These are phyloP conservation scores for Epichloe uncinata DNA, from an alignment of 2,329 filamentous ascomycete species.

Conservation along the genomic window DNA sequence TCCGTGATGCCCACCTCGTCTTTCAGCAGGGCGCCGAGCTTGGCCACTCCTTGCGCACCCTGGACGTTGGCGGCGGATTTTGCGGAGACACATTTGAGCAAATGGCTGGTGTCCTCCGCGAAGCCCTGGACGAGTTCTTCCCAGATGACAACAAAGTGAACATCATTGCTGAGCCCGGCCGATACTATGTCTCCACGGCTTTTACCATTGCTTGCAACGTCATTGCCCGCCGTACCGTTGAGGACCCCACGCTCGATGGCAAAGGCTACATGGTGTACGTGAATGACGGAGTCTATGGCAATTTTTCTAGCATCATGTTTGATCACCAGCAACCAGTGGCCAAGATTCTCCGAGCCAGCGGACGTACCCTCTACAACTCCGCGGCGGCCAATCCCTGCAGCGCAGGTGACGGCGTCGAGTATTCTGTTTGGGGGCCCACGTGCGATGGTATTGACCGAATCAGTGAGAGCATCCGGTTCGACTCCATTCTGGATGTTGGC, in stretches of 20 bases:
- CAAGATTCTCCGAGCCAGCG: constrained; percentile 57
- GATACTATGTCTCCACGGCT: constrained; percentile 86
- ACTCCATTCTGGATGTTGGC: constrained; percentile 70
- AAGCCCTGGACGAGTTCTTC: constrained; percentile 78
- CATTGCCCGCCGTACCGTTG: constrained; percentile 84
- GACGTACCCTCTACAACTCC: constrained; percentile 45
- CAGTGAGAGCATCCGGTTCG: constrained; percentile 64
- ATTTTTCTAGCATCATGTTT: constrained; percentile 99
- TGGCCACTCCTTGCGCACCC: constrained; percentile 67
- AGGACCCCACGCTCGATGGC: constrained; percentile 49
- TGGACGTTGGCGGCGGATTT: constrained; percentile 93
- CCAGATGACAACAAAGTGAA: constrained; percentile 57
- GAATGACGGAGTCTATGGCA: constrained; percentile 95
- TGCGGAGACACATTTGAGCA: constrained; percentile 79
- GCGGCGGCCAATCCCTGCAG: constrained; percentile 32
- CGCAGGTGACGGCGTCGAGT: constrained; percentile 49
- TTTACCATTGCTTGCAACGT: constrained; percentile 94
- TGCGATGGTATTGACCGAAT: constrained; percentile 98
- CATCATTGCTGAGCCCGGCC: constrained; percentile 90
- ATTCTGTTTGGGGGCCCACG: constrained; percentile 96
- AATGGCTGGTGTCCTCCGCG: constrained; percentile 70
- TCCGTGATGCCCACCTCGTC: constrained; percentile 74
- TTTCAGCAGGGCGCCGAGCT: too few relatives aligned
- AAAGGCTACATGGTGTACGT: constrained; percentile 93
- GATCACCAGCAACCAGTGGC: constrained; percentile 89